Conservation (phyloP, 139 green algal genomes). For the Volvox africanus region DNA sequence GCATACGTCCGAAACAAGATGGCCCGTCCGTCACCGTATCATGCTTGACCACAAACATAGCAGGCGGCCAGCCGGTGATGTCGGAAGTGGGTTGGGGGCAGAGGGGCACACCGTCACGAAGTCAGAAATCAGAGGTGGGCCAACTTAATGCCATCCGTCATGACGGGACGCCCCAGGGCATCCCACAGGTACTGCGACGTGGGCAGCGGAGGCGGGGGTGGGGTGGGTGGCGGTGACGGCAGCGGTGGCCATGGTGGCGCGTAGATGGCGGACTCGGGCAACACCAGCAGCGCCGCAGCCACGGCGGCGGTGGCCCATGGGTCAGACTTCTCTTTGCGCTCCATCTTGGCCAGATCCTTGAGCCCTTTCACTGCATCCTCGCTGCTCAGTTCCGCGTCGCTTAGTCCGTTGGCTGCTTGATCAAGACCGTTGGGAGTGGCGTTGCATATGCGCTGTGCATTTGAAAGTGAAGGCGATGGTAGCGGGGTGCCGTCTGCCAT, state of each 20-base stretch:
- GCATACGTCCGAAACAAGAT: too few species aligned
- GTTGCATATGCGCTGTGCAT: not conserved
- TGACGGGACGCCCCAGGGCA: conserved; percentile 55
- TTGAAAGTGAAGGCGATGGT: not conserved
- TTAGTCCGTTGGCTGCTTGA: not conserved
- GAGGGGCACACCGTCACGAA: too few species aligned
- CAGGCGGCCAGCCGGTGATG: too few species aligned
- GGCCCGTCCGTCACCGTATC: too few species aligned
- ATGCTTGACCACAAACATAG: too few species aligned
- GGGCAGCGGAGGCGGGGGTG: conserved; percentile 58
- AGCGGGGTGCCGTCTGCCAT: too few species aligned
- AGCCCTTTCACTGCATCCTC: conserved; percentile 11
- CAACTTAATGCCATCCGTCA: conserved; percentile 61
- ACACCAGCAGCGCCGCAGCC: conserved; percentile 41
- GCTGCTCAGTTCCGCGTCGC: not conserved
- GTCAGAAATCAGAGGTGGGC: conserved; percentile 4
- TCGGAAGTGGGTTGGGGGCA: too few species aligned
- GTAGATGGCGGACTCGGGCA: conserved; percentile 46
- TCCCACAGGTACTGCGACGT: conserved; percentile 66
- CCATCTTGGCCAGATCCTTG: conserved; percentile 14
- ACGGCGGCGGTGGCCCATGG: not conserved
- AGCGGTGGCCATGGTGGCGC: conserved; percentile 52
- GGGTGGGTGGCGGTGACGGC: conserved; percentile 60
- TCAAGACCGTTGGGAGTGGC: not conserved
- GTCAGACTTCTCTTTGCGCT: not conserved